A percentile compares a stretch with the other conserved stretches of the same genome.
These are phyloP conservation scores for Rhodotorula toruloides DNA, from an alignment of 768 basidiomycete genomes.

Conservation along the genomic window DNA sequence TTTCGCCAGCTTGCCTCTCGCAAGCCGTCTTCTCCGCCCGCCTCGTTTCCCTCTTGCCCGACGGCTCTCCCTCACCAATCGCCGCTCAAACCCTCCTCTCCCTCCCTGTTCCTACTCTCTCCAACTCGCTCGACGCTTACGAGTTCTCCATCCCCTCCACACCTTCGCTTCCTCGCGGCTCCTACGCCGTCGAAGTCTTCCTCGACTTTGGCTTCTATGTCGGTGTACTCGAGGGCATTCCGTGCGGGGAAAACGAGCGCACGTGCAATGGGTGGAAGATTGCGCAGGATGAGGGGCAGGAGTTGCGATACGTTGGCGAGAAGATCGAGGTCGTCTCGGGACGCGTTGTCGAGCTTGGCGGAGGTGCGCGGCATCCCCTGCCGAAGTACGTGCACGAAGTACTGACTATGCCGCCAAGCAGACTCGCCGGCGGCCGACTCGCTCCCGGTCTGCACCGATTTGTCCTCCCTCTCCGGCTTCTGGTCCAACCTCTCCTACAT, in stretches of 20 bases:
- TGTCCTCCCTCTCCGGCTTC: conserved; percentile 26
- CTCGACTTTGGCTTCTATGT: conserved; percentile 29
- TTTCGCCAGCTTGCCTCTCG: conserved; percentile 13
- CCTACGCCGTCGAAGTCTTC: conserved; percentile 23
- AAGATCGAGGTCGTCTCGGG: background rate
- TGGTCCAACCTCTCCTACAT: conserved; percentile 14
- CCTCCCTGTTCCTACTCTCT: background rate
- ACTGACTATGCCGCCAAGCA: background rate
- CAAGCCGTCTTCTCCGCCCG: conserved; percentile 34
- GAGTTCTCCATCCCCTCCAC: background rate
- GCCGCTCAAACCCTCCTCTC: conserved; percentile 3
- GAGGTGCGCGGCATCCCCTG: background rate
- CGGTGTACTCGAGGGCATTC: background rate
- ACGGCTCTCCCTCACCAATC: background rate
- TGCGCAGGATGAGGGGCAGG: background rate
- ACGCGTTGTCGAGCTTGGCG: background rate
- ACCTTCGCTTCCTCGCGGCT: background rate
- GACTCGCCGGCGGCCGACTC: background rate
- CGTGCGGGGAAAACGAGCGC: conserved; percentile 2
- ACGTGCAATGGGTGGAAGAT: background rate
- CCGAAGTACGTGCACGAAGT: background rate
- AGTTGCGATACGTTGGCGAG: conserved; percentile 10
- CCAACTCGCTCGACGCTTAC: background rate
- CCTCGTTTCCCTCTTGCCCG: background rate
- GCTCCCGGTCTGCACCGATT: conserved; percentile 10